These are phyloP conservation scores for Cichorium intybus DNA, from an alignment of 140 eudicot genomes.

Conservation along the genomic window DNA sequence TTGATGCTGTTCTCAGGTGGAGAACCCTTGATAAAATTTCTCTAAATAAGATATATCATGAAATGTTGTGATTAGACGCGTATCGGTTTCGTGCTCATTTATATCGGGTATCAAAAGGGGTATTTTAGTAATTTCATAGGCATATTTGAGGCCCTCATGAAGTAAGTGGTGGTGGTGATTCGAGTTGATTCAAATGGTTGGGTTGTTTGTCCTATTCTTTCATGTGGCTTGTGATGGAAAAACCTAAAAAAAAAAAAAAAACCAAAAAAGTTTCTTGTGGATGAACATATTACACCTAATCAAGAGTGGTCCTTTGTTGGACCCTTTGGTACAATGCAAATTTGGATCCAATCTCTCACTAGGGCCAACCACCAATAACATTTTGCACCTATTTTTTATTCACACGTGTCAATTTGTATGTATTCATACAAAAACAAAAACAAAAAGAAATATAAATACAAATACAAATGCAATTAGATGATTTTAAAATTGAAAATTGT, in stretches of 20 bases:
- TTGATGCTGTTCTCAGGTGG: conserved; percentile 25
- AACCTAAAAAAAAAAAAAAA: too few species aligned
- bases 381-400: neutral
- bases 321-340: conserved; percentile 19
- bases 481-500: conserved; percentile 12
- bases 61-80: too few species aligned
- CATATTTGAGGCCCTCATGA: neutral
- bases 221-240: conserved; percentile 26
- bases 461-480: too few species aligned
- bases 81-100: conserved; percentile 15
- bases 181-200: conserved; percentile 4
- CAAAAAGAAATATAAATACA: too few species aligned
- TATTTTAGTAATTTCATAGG: neutral
- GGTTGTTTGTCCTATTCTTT: conserved; percentile 13
- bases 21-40: conserved; percentile 21
- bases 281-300: conserved; percentile 26
- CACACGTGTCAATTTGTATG: neutral
- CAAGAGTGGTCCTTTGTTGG: conserved; percentile 18
- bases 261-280: conserved; percentile 24
- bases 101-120: conserved; percentile 4
- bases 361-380: conserved; percentile 20
- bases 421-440: neutral
- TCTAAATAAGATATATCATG: conserved; percentile 6
- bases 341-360: conserved; percentile 37
- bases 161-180: conserved; percentile 35